Evolutionary conservation across 208 protist species (phyloP).

Genomic region (Wallacemonas sp.): DNA sequence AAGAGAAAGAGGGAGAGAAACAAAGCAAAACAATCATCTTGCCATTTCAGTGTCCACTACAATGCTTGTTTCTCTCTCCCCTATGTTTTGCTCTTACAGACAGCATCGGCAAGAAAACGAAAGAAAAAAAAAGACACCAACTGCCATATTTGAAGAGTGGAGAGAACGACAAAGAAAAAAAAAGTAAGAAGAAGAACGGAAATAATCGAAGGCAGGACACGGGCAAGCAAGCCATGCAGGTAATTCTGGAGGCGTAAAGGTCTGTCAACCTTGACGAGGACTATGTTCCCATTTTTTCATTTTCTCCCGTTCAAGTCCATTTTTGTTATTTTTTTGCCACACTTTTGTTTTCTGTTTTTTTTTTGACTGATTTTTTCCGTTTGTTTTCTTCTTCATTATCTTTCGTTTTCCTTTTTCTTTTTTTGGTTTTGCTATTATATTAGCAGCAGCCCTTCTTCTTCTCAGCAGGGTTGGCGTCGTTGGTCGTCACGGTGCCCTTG

Average conservation of each 20-base stretch:
- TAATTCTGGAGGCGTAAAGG: too few relatives aligned
- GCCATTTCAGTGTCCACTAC: too few relatives aligned
- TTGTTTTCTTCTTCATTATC: neutral
- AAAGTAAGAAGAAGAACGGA: constrained; percentile 1
- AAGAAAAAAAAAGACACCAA: constrained; percentile 4
- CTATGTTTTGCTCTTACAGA: too few relatives aligned
- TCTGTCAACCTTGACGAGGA: too few relatives aligned
- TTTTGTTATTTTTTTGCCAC: constrained; percentile 18
- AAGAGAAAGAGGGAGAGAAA: neutral
- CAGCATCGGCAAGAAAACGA: constrained; percentile 6
- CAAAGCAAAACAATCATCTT: too few relatives aligned
- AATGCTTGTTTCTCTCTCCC: too few relatives aligned
- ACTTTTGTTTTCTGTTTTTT: constrained; percentile 22
- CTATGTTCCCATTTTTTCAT: too few relatives aligned
- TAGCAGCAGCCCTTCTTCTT: constrained; percentile 60
- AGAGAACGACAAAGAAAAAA: constrained; percentile 15
- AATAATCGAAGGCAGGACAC: neutral
- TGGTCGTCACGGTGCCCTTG: constrained; percentile 27
- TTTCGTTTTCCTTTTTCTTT: constrained; percentile 23
- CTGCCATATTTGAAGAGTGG: neutral
- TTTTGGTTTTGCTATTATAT: constrained; percentile 11
- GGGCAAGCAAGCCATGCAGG: neutral
- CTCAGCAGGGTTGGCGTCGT: constrained; percentile 35
- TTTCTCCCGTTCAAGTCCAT: neutral
- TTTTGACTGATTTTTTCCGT: constrained; percentile 9